Conservation (phyloP, 2,329 filamentous ascomycete species). For the Talaromyces marneffei region DNA sequence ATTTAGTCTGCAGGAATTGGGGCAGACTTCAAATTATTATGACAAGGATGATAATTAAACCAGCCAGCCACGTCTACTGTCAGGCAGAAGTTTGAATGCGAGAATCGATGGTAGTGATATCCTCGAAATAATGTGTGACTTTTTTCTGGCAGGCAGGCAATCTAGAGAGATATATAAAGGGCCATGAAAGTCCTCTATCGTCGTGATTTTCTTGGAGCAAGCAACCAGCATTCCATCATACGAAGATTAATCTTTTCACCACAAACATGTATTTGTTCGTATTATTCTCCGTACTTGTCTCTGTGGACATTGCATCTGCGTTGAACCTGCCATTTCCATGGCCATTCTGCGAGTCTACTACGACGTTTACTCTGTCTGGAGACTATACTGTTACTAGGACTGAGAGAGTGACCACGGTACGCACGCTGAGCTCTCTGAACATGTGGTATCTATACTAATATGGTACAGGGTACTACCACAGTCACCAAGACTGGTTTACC, state of each 20-base stretch:
- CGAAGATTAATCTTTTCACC: neutral
- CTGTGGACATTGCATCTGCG: neutral
- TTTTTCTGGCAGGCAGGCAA: neutral
- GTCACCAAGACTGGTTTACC: neutral
- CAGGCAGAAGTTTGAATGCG: neutral
- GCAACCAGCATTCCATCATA: neutral
- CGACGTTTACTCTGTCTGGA: neutral
- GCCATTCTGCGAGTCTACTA: neutral
- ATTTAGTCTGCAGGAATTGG: neutral
- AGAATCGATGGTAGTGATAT: neutral
- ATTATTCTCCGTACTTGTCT: neutral
- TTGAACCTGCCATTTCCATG: neutral
- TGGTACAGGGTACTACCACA: neutral
- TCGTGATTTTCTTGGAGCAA: neutral
- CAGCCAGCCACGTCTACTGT: neutral
- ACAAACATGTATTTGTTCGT: neutral
- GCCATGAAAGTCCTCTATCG: neutral
- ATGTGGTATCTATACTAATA: neutral
- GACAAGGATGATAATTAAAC: neutral
- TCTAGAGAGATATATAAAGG: neutral
- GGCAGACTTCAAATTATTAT: neutral
- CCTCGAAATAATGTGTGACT: neutral
- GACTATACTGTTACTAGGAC: constrained; percentile 1
- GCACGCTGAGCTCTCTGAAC: neutral
- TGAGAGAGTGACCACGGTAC: constrained; percentile 7